A percentile compares a stretch with the other conserved stretches of the same genome.
Evolutionary conservation across 2,329 filamentous ascomycete species (phyloP).

Genomic region (Neocucurbitaria cava): DNA sequence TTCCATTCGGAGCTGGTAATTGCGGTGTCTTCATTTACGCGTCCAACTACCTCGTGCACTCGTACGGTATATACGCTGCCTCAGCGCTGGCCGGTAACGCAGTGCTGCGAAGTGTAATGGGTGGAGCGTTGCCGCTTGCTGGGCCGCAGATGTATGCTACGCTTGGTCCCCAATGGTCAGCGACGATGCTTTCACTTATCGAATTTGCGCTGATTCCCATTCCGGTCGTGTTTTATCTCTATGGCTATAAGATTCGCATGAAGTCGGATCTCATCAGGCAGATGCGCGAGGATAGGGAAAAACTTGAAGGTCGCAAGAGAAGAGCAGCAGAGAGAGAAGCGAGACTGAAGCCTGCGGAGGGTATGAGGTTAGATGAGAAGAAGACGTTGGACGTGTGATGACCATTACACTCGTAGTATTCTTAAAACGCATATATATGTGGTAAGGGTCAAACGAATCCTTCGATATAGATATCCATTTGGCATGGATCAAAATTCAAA

Average conservation of each 20-base stretch:
- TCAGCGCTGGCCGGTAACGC: constrained; percentile 82
- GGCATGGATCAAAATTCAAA: background rate
- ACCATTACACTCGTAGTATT: background rate
- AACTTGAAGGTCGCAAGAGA: constrained; percentile 49
- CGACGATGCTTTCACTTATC: constrained; percentile 75
- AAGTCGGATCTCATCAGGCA: constrained; percentile 61
- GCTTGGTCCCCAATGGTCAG: constrained; percentile 79
- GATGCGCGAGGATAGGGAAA: constrained; percentile 55
- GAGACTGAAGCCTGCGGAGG: constrained; percentile 42
- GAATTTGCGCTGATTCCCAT: constrained; percentile 80
- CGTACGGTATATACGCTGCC: constrained; percentile 82
- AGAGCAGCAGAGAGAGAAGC: constrained; percentile 51
- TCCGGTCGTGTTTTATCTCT: constrained; percentile 77
- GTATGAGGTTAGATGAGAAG: constrained; percentile 6
- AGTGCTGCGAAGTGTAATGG: constrained; percentile 74
- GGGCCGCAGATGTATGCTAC: constrained; percentile 67
- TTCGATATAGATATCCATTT: too few relatives aligned
- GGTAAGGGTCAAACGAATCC: background rate
- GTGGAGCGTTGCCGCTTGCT: constrained; percentile 79
- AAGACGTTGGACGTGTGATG: constrained; percentile 16
- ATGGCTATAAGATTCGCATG: constrained; percentile 63
- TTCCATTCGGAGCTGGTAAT: constrained; percentile 81
- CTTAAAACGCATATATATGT: background rate
- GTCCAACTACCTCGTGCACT: constrained; percentile 78
- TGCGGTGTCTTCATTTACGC: constrained; percentile 82